A percentile compares a stretch with the other conserved stretches of the same genome.
Evolutionary conservation across 257 asterid genomes (phyloP).

Genomic region (Verbascum thapsus): DNA sequence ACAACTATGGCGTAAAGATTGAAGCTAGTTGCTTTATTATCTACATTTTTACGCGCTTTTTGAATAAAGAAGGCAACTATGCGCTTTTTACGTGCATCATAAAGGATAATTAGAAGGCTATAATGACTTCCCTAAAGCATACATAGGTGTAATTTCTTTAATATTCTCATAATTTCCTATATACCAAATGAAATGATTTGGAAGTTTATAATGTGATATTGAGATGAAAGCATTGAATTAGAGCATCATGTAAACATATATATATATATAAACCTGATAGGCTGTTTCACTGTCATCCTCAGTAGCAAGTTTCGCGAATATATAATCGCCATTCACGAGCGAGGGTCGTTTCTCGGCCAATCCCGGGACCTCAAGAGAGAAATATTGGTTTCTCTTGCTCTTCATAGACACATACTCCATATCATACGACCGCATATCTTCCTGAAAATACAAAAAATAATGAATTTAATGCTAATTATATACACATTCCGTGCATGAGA

Average conservation of each 20-base stretch:
- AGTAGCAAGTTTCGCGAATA: slow-evolving; percentile 57
- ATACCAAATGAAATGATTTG: not conserved
- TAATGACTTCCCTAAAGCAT: too few species aligned
- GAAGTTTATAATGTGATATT: not conserved
- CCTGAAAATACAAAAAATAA: slow-evolving; percentile 46
- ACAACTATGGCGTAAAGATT: too few species aligned
- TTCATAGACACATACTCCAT: slow-evolving; percentile 70
- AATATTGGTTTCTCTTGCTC: slow-evolving; percentile 43
- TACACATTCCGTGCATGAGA: too few species aligned
- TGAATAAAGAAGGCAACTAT: too few species aligned
- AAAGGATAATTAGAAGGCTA: too few species aligned
- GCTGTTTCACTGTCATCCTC: slow-evolving; percentile 36
- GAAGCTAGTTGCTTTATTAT: too few species aligned
- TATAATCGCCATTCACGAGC: slow-evolving; percentile 70
- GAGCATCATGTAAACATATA: too few species aligned
- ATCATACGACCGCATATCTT: slow-evolving; percentile 77
- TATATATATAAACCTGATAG: slow-evolving; percentile 68
- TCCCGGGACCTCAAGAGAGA: slow-evolving; percentile 92
- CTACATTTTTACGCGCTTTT: too few species aligned
- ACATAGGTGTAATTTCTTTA: too few species aligned
- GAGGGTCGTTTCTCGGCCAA: slow-evolving; percentile 98
- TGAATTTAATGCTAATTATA: slow-evolving; percentile 13
- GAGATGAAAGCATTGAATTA: slow-evolving; percentile 1
- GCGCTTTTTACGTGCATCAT: too few species aligned
- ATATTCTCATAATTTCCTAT: too few species aligned